These are phyloP conservation scores for Mycena crocata DNA, from an alignment of 768 basidiomycete genomes.

Conservation along the genomic window DNA sequence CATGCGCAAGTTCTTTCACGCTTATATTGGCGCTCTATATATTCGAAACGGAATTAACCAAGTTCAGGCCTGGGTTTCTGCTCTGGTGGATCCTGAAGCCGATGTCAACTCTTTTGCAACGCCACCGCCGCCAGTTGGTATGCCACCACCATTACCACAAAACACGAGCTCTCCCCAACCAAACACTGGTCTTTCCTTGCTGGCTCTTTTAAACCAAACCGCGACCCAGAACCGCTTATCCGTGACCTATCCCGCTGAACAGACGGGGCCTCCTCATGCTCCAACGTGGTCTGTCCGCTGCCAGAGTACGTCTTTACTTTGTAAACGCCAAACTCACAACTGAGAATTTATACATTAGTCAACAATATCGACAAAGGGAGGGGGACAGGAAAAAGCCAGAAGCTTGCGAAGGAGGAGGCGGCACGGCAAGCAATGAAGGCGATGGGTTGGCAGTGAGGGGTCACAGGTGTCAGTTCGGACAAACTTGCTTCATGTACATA, in stretches of 20 bases:
- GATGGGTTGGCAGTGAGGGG: conserved; percentile 70
- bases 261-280: conserved; percentile 59
- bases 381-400: conserved; percentile 70
- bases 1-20: conserved; percentile 64
- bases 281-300: conserved; percentile 71
- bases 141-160: conserved; percentile 23
- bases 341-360: conserved; percentile 50
- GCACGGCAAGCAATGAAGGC: conserved; percentile 64
- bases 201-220: conserved; percentile 40
- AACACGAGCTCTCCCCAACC: conserved; percentile 13
- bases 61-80: conserved; percentile 70
- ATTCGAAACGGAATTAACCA: conserved; percentile 61
- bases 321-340: background rate
- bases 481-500: background rate
- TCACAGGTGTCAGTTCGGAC: too few relatives aligned
- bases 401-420: conserved; percentile 77
- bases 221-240: conserved; percentile 39
- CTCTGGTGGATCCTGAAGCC: conserved; percentile 63
- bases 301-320: conserved; percentile 52
- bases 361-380: conserved; percentile 60
- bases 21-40: conserved; percentile 76
- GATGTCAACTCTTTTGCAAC: conserved; percentile 36
- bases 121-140: conserved; percentile 16
- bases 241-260: conserved; percentile 61
- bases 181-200: conserved; percentile 62